phyloP scores from a whole-genome alignment of 164 flowering plant species.

The Platanus orientalis region DNA sequence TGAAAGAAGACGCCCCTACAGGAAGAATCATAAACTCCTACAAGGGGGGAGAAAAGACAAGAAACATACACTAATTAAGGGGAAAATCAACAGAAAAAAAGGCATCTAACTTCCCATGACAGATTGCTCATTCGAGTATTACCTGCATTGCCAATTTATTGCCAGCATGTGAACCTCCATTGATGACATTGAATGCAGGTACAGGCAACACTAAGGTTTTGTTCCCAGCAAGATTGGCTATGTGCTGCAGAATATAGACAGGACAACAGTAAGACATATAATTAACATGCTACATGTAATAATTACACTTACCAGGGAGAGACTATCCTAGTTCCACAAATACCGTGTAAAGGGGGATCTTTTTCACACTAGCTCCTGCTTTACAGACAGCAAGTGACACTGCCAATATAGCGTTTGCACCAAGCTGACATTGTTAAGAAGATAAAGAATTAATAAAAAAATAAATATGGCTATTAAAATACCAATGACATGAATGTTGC shows the following conservation, averaged over 20 bases:
- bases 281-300: background rate
- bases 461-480: background rate
- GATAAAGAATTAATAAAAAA: background rate
- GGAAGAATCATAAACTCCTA: constrained; percentile 54
- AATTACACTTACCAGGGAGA: background rate
- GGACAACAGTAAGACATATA: background rate
- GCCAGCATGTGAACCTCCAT: constrained; percentile 55
- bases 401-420: constrained; percentile 47
- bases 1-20: constrained; percentile 42
- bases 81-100: background rate
- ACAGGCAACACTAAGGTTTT: constrained; percentile 41
- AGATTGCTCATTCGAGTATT: constrained; percentile 2
- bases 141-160: constrained; percentile 48
- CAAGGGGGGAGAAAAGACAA: background rate
- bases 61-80: too few relatives aligned
- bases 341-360: constrained; percentile 44
- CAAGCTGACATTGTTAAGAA: constrained; percentile 30
- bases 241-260: constrained; percentile 27
- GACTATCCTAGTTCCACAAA: background rate
- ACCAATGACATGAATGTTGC: background rate
- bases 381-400: constrained; percentile 49
- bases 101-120: background rate
- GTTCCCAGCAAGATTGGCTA: constrained; percentile 46
- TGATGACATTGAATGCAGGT: constrained; percentile 49
- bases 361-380: constrained; percentile 40